Base-by-base conservation (phyloP, 257 asterid species). In the Buddleja alternifolia region DNA sequence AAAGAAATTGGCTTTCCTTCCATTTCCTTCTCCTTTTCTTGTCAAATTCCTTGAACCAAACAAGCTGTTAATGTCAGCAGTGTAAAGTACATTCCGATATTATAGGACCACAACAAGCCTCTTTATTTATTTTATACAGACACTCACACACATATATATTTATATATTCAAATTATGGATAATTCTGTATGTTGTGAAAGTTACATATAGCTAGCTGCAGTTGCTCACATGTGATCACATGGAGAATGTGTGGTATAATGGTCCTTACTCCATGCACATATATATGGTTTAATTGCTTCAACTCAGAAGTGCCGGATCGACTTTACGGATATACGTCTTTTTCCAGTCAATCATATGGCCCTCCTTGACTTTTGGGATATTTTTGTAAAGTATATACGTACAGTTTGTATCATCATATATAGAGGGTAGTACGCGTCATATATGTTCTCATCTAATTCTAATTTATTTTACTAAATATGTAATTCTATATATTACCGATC, bases 151-250 rank as follows among this genome's bases (percentile, higher is more conserved):
- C 5, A 2, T 29, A 29, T 29, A 29, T 29, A 29, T 29, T 1
- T 29, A 29, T 29, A 29, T 7, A 17, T 34, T 50, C 47, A 10
- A 37, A 52, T 15, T 29, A 58, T 58, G 39, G 36, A 71, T 59
- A 34, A 60, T 16, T 39, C 19, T 12, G 42, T 12, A 40, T 17
- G 15, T 65, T n/a, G 25, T 37, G 34, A 52, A 61, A 60, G 41
- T 0, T 4, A 60, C n/a, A n/a, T 24, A 48, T 44, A 50, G 73
- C 19, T 44, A n/a, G n/a, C 34, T 29, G 34, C 34, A 42, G 66
- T 47, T 39, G 11, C 52, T 76, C 87, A 82, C 84, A 76, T 82
- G 87, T 74, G 2, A 76, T 82, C 87, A 82, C 87, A 76, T 82
- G 87, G 82, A 81, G 75, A 70, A 61, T 74, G 77, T 63, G 62